These are phyloP conservation scores for Aspergillus affinis DNA, from an alignment of 495 filamentous ascomycete genomes.

Conservation along the genomic window DNA sequence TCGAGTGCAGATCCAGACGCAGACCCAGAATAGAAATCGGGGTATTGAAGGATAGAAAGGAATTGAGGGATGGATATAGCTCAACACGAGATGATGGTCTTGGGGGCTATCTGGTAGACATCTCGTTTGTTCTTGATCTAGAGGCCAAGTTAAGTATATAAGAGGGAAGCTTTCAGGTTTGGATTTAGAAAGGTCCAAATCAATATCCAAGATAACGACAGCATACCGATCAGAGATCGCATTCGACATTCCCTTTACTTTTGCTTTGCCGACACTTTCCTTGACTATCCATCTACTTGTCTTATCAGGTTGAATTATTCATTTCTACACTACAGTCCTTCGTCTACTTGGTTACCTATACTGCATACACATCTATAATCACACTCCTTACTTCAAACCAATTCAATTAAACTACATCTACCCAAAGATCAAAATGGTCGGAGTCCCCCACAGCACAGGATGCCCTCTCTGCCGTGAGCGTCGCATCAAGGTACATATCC, in stretches of 20 bases:
- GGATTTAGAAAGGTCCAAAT: no score
- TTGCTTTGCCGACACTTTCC: no score
- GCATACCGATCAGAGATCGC: no score
- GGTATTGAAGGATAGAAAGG: no score
- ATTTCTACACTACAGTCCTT: not conserved
- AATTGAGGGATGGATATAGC: no score
- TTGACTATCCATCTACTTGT: no score
- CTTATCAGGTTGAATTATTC: no score
- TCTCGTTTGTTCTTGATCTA: no score
- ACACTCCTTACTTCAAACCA: not conserved
- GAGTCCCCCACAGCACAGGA: constrained; percentile 40
- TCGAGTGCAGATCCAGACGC: no score
- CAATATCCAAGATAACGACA: no score
- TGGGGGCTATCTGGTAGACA: not conserved
- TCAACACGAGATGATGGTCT: not conserved
- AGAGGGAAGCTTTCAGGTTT: not conserved
- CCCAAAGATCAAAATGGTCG: constrained; percentile 29
- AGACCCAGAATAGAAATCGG: not conserved
- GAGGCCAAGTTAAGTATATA: not conserved
- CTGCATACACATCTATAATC: no score
- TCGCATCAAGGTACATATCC: constrained; percentile 33
- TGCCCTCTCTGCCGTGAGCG: constrained; percentile 38
- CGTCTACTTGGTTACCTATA: not conserved
- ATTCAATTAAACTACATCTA: not conserved
- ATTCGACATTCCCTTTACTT: no score